phyloP scores from a whole-genome alignment of 1,284 basidiomycete species.

The Irpex rosettiformis region DNA sequence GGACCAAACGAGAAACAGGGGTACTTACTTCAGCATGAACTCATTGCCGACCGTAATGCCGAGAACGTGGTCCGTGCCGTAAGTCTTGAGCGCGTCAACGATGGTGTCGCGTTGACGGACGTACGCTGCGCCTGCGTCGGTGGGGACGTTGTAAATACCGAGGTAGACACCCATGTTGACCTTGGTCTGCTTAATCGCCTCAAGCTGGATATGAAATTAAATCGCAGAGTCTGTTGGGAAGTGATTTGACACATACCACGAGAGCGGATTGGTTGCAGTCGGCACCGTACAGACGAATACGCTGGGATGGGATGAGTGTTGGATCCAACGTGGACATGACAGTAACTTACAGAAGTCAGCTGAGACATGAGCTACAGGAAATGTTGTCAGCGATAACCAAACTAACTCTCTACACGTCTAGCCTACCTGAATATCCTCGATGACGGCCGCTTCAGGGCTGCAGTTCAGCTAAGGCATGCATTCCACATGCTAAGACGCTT shows the following conservation, averaged over 20 bases:
- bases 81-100: constrained; percentile 67
- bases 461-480: background rate
- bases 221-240: constrained; percentile 11
- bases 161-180: constrained; percentile 84
- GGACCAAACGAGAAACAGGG: background rate
- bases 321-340: background rate
- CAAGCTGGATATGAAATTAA: constrained; percentile 40
- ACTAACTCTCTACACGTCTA: background rate
- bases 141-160: constrained; percentile 72
- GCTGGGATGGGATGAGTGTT: constrained; percentile 22
- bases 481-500: constrained; percentile 17
- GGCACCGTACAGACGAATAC: constrained; percentile 55
- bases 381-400: background rate
- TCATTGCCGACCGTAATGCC: constrained; percentile 86
- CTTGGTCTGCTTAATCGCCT: constrained; percentile 86
- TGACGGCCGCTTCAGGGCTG: constrained; percentile 33
- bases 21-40: constrained; percentile 72
- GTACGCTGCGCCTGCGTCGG: constrained; percentile 64
- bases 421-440: constrained; percentile 49
- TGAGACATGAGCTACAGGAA: constrained; percentile 49
- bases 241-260: constrained; percentile 35
- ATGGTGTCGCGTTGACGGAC: constrained; percentile 68
- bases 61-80: constrained; percentile 73
- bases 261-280: constrained; percentile 58
- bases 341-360: constrained; percentile 35